Evolutionary conservation across 139 green algal species (phyloP), one percentile per base, ranked within the genome.

Genomic region (Volvox africanus): DNA sequence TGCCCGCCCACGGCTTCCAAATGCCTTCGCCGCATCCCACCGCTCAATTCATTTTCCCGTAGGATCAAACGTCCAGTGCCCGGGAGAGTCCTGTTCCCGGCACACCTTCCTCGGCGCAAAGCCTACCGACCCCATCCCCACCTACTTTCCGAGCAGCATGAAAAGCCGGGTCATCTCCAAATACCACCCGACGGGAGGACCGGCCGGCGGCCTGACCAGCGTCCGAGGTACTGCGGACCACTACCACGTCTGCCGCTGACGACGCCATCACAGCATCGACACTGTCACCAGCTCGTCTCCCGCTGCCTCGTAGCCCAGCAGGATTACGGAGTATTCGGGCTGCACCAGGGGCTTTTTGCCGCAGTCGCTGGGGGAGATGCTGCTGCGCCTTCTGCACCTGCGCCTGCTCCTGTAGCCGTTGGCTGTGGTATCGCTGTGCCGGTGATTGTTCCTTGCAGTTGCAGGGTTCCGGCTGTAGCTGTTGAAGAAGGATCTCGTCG

Each of bases 111-210:
- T 13, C 5, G 9, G 5, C 44, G 44, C 44, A 55, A 14, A 55
- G 44, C 44, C 44, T 55, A 9, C 44, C 44, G 44, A 55, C 5
- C 44, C 44, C 5, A 9, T 80, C 26, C 26, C 22, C 28, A 80
- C 73, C 73, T 35, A 81, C 75, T 35, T 81, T 81, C 32, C 75
- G 75, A 28, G 75, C 75, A 33, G 44, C 75, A 55, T 81, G 32
- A 30, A 81, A 81, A 30, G 75, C 2, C 75, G 75, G 75, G 22
- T 81, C 75, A 35, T 81, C 75, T 19, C 75, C 75, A 30, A 81
- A 81, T 35, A 81, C 16, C 2, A 81, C 75, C 13, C 75, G n/a
- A 18, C 75, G 75, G 71, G 71, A 33, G 16, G 14, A 33, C 75
- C 75, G 32, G 71, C 26, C 71, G 32, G 30, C 75, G 32, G 75